phyloP scores from a whole-genome alignment of 208 protist species.

The Leishmania amazonensis region DNA sequence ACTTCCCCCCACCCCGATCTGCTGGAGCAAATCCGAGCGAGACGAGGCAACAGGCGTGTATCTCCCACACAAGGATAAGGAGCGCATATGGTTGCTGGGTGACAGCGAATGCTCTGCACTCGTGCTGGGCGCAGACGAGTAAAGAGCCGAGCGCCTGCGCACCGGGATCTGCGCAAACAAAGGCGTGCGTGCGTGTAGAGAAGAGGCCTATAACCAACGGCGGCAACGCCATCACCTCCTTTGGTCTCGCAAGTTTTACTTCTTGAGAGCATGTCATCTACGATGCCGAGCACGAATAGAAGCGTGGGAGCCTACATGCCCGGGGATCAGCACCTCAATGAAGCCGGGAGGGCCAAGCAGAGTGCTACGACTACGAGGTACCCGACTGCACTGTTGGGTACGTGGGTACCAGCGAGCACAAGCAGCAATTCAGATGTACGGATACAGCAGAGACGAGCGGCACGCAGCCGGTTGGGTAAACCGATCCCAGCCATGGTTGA shows the following conservation, averaged over 20 bases:
- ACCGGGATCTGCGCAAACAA: not conserved
- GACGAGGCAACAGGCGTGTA: not conserved
- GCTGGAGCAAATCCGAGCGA: not conserved
- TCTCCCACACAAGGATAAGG: not conserved
- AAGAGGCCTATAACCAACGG: not conserved
- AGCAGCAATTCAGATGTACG: conserved; percentile 22
- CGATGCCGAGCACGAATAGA: not conserved
- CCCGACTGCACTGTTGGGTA: conserved; percentile 32
- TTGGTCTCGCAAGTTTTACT: not conserved
- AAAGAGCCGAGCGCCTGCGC: not conserved
- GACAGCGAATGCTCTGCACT: not conserved
- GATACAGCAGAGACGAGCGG: not conserved
- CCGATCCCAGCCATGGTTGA: conserved; percentile 12
- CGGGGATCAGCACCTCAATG: not conserved
- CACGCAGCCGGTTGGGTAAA: conserved; percentile 8
- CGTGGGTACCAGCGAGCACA: conserved; percentile 11
- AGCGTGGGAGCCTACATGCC: conserved; percentile 30
- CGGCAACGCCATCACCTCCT: not conserved
- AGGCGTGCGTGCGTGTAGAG: conserved; percentile 15
- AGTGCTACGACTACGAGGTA: conserved; percentile 38
- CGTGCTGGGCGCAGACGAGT: not conserved
- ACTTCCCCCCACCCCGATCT: not conserved
- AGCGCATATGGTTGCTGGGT: not conserved
- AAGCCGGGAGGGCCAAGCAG: not conserved
- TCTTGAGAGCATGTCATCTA: not conserved